These are phyloP conservation scores for Globisporangium acanthophoron DNA, from an alignment of 352 stramenopile species.

Conservation along the genomic window DNA sequence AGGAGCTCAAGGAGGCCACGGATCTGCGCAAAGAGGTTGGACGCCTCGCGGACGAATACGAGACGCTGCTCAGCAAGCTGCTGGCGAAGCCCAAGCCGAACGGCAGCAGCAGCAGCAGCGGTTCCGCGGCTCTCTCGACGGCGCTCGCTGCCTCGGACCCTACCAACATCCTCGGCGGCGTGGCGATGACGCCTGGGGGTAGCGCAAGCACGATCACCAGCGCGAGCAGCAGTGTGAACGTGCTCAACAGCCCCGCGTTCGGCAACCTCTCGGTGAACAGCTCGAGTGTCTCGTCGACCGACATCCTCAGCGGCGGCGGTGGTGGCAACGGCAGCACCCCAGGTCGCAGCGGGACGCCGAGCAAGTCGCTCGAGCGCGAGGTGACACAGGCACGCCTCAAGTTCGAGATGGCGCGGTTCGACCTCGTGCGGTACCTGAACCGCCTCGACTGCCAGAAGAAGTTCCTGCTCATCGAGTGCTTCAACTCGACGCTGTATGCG, in stretches of 20 bases:
- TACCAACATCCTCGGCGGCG: constrained; percentile 14
- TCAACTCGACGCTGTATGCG: constrained; percentile 79
- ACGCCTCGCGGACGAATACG: constrained; percentile 74
- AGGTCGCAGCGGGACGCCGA: neutral
- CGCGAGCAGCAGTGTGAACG: neutral
- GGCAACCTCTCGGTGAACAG: constrained; percentile 1
- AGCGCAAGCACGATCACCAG: neutral
- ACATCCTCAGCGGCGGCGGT: neutral
- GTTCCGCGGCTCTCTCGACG: neutral
- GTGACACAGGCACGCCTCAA: constrained; percentile 50
- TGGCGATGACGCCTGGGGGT: neutral
- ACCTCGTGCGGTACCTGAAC: constrained; percentile 82
- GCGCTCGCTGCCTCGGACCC: constrained; percentile 9
- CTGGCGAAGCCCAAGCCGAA: constrained; percentile 60
- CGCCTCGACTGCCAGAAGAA: constrained; percentile 83
- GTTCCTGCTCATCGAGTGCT: constrained; percentile 76
- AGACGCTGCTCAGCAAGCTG: constrained; percentile 72
- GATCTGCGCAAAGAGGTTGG: constrained; percentile 68
- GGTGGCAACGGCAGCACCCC: neutral
- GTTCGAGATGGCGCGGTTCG: constrained; percentile 82
- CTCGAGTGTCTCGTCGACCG: constrained; percentile 6
- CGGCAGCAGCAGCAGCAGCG: constrained; percentile 20
- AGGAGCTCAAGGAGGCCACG: constrained; percentile 67
- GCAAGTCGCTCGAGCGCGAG: constrained; percentile 56
- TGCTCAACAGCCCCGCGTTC: constrained; percentile 11